Conservation (phyloP, 768 basidiomycete species). For the Boletus eberwhitei region DNA sequence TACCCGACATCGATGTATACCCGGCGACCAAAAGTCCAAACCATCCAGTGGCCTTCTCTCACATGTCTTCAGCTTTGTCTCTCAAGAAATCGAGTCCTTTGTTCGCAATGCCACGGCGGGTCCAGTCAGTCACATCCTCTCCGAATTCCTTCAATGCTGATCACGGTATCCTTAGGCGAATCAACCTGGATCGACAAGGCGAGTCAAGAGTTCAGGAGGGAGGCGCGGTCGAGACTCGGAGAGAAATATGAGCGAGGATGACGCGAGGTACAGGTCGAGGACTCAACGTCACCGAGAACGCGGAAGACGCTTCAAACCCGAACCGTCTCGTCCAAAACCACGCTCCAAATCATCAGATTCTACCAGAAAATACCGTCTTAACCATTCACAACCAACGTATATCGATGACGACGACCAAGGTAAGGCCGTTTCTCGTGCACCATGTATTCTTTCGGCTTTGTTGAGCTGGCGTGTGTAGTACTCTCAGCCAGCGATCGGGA, state of each 20-base stretch:
- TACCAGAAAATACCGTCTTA: neutral
- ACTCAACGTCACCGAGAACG: constrained; percentile 7
- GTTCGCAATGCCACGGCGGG: constrained; percentile 57
- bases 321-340: constrained; percentile 10
- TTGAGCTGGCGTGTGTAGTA: constrained; percentile 17
- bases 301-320: constrained; percentile 7
- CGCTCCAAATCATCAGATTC: constrained; percentile 22
- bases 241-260: constrained; percentile 15
- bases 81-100: constrained; percentile 70
- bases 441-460: neutral
- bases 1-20: constrained; percentile 3
- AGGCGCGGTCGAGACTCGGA: constrained; percentile 7
- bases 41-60: constrained; percentile 46
- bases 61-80: constrained; percentile 66
- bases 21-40: neutral
- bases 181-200: constrained; percentile 8
- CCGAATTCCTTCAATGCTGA: constrained; percentile 2
- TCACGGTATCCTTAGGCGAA: constrained; percentile 13
- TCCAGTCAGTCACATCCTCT: constrained; percentile 13
- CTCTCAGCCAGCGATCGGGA: constrained; percentile 20
- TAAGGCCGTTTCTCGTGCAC: constrained; percentile 6
- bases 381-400: neutral
- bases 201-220: constrained; percentile 7
- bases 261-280: constrained; percentile 5
- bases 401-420: constrained; percentile 20